phyloP scores from a whole-genome alignment of 306 rosid genomes.

The Vigna angularis region DNA sequence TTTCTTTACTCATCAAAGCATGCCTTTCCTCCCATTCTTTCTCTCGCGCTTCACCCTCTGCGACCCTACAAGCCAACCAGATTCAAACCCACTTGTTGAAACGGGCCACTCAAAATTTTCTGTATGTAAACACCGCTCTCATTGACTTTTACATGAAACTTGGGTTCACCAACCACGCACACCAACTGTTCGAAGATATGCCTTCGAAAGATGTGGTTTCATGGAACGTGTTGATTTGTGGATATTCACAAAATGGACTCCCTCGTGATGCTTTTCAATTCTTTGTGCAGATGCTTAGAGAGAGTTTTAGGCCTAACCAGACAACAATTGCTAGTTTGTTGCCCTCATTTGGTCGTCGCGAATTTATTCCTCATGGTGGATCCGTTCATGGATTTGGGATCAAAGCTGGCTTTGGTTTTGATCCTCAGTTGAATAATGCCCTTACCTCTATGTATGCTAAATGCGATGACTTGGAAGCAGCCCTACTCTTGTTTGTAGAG shows the following conservation, averaged over 20 bases:
- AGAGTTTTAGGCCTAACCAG: constrained; percentile 45
- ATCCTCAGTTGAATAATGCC: constrained; percentile 50
- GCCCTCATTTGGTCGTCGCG: constrained; percentile 41
- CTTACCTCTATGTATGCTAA: constrained; percentile 82
- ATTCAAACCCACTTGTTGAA: constrained; percentile 62
- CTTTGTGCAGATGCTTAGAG: constrained; percentile 49
- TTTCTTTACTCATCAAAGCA: constrained; percentile 70
- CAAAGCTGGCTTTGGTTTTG: constrained; percentile 45
- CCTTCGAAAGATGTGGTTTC: constrained; percentile 65
- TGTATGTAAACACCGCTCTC: constrained; percentile 68
- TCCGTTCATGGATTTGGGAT: constrained; percentile 51
- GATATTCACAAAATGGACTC: constrained; percentile 56
- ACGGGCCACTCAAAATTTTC: constrained; percentile 53
- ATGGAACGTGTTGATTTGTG: constrained; percentile 86
- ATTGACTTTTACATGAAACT: constrained; percentile 61
- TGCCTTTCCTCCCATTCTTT: constrained; percentile 50
- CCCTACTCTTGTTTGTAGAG: constrained; percentile 64
- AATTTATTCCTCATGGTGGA: constrained; percentile 43
- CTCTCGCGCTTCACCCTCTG: constrained; percentile 8
- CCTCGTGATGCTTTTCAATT: constrained; percentile 34
- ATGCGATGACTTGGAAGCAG: constrained; percentile 64
- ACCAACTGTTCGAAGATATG: constrained; percentile 67
- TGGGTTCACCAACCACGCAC: constrained; percentile 60
- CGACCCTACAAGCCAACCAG: constrained; percentile 52
- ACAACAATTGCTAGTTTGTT: constrained; percentile 48